Conservation (phyloP, 2,329 filamentous ascomycete genomes). For the Daldinia eschscholtzii region DNA sequence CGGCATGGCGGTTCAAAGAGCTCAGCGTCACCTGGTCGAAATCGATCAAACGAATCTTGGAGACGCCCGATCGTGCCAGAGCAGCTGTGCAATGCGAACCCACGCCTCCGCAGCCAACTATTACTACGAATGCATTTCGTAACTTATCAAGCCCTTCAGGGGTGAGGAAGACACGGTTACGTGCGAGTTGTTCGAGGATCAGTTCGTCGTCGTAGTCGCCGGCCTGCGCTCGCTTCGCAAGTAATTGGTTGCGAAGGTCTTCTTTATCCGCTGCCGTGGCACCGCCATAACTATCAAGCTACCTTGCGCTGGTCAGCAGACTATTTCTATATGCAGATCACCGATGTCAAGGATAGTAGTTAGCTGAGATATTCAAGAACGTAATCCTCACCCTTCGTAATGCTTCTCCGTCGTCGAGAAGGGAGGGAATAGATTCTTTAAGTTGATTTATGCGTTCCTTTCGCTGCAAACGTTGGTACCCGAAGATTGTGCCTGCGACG, state of each 20-base stretch:
- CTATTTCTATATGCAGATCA: not conserved
- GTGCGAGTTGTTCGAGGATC: slow-evolving; percentile 92
- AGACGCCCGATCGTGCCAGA: slow-evolving; percentile 88
- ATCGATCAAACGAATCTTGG: slow-evolving; percentile 89
- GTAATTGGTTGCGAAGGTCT: slow-evolving; percentile 69
- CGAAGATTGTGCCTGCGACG: slow-evolving; percentile 70
- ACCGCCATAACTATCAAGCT: slow-evolving; percentile 73
- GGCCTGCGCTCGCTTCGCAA: slow-evolving; percentile 70
- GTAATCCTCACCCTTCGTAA: slow-evolving; percentile 54
- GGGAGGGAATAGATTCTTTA: slow-evolving; percentile 70
- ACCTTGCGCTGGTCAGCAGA: slow-evolving; percentile 46
- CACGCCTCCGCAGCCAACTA: slow-evolving; percentile 94
- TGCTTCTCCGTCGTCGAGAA: slow-evolving; percentile 51
- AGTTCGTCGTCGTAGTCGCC: slow-evolving; percentile 81
- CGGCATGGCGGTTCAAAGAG: slow-evolving; percentile 93
- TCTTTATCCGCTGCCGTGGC: slow-evolving; percentile 68
- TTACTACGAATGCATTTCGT: slow-evolving; percentile 83
- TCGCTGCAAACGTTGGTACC: slow-evolving; percentile 71
- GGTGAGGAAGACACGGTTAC: slow-evolving; percentile 91
- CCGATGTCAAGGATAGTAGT: not conserved
- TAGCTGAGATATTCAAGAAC: not conserved
- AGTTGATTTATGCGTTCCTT: slow-evolving; percentile 67
- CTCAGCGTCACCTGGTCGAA: slow-evolving; percentile 98
- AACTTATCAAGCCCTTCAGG: slow-evolving; percentile 84
- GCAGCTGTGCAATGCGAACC: slow-evolving; percentile 91